Evolutionary conservation across 495 filamentous ascomycete species (phyloP).

Genomic region (Viridothelium virens): DNA sequence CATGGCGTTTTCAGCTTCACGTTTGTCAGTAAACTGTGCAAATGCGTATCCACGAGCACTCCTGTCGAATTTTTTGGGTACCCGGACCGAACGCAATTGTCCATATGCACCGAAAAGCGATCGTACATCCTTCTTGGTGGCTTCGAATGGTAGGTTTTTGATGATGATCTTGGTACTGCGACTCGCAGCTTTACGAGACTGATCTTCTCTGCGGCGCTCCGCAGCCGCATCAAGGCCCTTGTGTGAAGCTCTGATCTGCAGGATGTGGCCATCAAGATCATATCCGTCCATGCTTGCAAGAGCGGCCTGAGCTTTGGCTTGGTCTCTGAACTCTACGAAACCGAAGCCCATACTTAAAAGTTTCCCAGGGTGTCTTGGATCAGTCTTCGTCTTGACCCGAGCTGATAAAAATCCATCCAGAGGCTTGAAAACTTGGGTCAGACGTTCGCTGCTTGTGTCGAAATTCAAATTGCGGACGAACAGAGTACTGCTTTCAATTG

Average conservation of each 20-base stretch:
- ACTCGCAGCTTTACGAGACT: constrained; percentile 62
- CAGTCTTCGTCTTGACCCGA: constrained; percentile 28
- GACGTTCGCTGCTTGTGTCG: constrained; percentile 64
- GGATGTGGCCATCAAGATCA: constrained; percentile 73
- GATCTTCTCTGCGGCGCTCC: constrained; percentile 71
- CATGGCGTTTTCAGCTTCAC: constrained; percentile 90
- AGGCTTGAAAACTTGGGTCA: constrained; percentile 66
- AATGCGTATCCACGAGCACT: constrained; percentile 90
- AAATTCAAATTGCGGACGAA: constrained; percentile 94
- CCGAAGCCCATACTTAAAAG: constrained; percentile 93
- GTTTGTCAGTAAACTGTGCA: constrained; percentile 85
- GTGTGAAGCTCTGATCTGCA: constrained; percentile 76
- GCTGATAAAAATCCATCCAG: constrained; percentile 58
- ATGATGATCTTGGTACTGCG: constrained; percentile 87
- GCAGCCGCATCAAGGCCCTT: constrained; percentile 79
- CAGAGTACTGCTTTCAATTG: constrained; percentile 62
- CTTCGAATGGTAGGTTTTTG: constrained; percentile 97
- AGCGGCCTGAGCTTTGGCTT: constrained; percentile 68
- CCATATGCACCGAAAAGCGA: constrained; percentile 82
- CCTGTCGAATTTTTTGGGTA: constrained; percentile 90
- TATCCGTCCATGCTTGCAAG: constrained; percentile 78
- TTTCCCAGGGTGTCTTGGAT: constrained; percentile 56
- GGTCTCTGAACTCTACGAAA: constrained; percentile 80
- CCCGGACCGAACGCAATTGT: constrained; percentile 79
- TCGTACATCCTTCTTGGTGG: constrained; percentile 82